Percentiles rank a stretch among this genome's conserved stretches.
Evolutionary conservation across 2,329 filamentous ascomycete species (phyloP).

Genomic region (Sphaerulina populicola): DNA sequence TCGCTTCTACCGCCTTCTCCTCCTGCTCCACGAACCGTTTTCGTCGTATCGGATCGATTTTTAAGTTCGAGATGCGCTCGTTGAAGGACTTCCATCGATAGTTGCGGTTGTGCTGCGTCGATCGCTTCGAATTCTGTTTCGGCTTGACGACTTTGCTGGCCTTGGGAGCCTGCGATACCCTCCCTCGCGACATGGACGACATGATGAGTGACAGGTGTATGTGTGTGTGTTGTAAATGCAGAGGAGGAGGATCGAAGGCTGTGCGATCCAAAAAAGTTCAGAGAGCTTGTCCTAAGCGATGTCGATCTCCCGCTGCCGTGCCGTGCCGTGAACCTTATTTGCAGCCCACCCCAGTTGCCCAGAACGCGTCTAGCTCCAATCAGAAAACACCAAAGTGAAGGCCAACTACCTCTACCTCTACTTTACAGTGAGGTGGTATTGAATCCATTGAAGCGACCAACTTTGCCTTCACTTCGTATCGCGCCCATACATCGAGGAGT

Average conservation of each 20-base stretch:
- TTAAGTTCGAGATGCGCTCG: constrained; percentile 80
- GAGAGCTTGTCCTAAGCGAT: background rate
- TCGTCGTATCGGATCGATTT: constrained; percentile 85
- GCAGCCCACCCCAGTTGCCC: background rate
- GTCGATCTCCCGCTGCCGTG: constrained; percentile 3
- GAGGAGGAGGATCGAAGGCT: constrained; percentile 4
- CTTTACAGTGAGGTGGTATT: no score
- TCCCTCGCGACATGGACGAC: constrained; percentile 39
- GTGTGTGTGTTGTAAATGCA: background rate
- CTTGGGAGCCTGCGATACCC: constrained; percentile 24
- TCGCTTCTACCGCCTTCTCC: constrained; percentile 71
- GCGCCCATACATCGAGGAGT: background rate
- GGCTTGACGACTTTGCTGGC: constrained; percentile 45
- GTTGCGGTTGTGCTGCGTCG: constrained; percentile 69
- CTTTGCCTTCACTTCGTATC: background rate
- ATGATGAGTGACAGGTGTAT: constrained; percentile 34
- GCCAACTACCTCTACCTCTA: no score
- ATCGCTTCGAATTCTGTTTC: constrained; percentile 49
- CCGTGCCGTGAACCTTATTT: constrained; percentile 4
- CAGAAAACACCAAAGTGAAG: background rate
- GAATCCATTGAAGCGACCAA: no score
- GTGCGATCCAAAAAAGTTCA: constrained; percentile 6
- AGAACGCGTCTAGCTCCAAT: background rate
- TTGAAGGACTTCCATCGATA: constrained; percentile 90
- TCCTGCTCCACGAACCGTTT: constrained; percentile 55